Percentiles rank a stretch among this genome's conserved stretches.
These are phyloP conservation scores for Lasiodiplodia theobromae DNA, from an alignment of 2,329 filamentous ascomycete genomes.

Conservation along the genomic window DNA sequence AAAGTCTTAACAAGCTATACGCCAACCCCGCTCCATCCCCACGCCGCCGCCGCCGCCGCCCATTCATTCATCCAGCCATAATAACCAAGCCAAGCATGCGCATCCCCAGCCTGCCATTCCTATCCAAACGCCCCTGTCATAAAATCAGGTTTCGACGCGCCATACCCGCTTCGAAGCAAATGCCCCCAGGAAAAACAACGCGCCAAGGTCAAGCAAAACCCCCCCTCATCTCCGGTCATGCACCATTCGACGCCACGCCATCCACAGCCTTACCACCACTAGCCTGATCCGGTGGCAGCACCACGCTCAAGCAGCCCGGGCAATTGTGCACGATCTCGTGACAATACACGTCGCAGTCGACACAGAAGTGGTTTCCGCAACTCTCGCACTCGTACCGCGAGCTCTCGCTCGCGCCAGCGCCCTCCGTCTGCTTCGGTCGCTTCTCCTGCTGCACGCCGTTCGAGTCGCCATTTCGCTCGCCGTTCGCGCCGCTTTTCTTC, in stretches of 20 bases:
- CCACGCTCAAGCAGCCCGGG: conserved; percentile 75
- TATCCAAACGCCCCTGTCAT: neutral
- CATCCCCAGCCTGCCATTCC: neutral
- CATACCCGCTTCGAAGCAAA: neutral
- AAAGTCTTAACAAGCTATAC: neutral
- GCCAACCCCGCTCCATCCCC: neutral
- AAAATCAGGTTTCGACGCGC: neutral
- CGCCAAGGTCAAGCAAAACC: neutral
- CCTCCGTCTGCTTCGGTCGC: conserved; percentile 34
- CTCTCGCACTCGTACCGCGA: conserved; percentile 86
- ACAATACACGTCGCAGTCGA: conserved; percentile 95
- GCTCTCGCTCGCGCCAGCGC: conserved; percentile 81
- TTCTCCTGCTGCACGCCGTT: conserved; percentile 37
- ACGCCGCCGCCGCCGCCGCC: neutral
- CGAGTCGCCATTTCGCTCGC: conserved; percentile 29
- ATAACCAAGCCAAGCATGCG: neutral
- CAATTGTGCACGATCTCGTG: conserved; percentile 97
- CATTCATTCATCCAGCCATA: neutral
- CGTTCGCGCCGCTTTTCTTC: conserved; percentile 1
- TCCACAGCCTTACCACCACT: neutral
- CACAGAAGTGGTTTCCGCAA: conserved; percentile 93
- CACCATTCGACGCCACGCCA: conserved; percentile 9
- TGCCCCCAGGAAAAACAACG: neutral
- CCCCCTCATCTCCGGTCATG: neutral
- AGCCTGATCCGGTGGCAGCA: neutral